phyloP scores from a whole-genome alignment of 2,329 filamentous ascomycete genomes.

The Bertia moriformis region DNA sequence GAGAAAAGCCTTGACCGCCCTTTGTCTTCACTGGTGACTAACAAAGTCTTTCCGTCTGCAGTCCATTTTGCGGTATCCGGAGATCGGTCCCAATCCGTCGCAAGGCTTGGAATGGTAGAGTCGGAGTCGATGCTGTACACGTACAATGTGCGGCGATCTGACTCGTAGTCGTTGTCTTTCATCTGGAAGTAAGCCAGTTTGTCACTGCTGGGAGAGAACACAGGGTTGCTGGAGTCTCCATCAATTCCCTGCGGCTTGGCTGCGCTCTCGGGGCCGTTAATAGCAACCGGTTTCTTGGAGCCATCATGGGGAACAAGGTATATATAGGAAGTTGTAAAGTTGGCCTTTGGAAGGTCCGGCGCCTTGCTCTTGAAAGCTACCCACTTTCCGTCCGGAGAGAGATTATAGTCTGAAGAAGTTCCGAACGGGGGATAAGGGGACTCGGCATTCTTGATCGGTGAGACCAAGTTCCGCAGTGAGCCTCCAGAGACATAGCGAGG shows the following conservation, averaged over 20 bases:
- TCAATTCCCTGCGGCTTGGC: constrained; percentile 34
- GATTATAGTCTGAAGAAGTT: constrained; percentile 66
- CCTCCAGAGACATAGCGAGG: constrained; percentile 14
- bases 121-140: constrained; percentile 46
- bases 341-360: constrained; percentile 53
- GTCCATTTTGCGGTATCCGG: constrained; percentile 44
- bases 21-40: constrained; percentile 59
- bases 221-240: constrained; percentile 52
- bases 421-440: constrained; percentile 68
- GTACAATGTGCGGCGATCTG: constrained; percentile 59
- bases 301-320: constrained; percentile 55
- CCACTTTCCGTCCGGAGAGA: constrained; percentile 36
- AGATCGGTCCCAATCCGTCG: constrained; percentile 47
- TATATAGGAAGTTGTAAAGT: constrained; percentile 69
- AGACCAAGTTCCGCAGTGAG: constrained; percentile 42
- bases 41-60: constrained; percentile 45
- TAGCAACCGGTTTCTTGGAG: constrained; percentile 30
- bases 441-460: constrained; percentile 43
- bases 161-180: constrained; percentile 64
- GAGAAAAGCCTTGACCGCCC: constrained; percentile 25
- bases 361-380: constrained; percentile 65
- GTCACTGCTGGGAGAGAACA: constrained; percentile 61
- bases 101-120: constrained; percentile 24
- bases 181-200: constrained; percentile 67
- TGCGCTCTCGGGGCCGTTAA: constrained; percentile 15